Evolutionary conservation across 2,329 filamentous ascomycete species (phyloP).

Genomic region (Proliferodiscus dingleyae): DNA sequence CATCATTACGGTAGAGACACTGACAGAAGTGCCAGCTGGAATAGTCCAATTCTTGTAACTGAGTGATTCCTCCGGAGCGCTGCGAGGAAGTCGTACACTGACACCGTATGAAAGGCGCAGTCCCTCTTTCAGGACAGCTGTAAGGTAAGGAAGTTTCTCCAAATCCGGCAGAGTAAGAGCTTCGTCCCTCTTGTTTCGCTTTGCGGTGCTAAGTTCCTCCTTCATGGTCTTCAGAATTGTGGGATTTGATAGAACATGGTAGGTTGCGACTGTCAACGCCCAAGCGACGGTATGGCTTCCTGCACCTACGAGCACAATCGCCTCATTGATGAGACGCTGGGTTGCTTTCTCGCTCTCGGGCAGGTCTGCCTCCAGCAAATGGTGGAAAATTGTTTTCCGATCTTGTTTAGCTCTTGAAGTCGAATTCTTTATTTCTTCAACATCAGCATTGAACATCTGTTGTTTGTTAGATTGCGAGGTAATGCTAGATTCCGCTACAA

Average conservation of each 20-base stretch:
- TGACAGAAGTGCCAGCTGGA: slow-evolving; percentile 33
- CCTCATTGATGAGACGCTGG: slow-evolving; percentile 31
- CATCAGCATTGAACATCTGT: not conserved
- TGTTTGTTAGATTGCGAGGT: not conserved
- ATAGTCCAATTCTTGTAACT: slow-evolving; percentile 14
- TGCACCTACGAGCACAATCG: slow-evolving; percentile 29
- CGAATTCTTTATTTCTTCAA: not conserved
- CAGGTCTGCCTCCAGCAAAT: slow-evolving; percentile 23
- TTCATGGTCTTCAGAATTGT: slow-evolving; percentile 27
- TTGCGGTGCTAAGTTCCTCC: slow-evolving; percentile 29
- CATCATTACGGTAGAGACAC: slow-evolving; percentile 34
- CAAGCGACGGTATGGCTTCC: slow-evolving; percentile 35
- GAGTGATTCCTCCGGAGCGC: slow-evolving; percentile 21
- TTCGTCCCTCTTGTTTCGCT: slow-evolving; percentile 6
- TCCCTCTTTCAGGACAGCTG: slow-evolving; percentile 29
- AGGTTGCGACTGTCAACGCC: slow-evolving; percentile 31
- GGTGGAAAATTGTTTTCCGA: slow-evolving; percentile 21
- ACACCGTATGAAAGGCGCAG: slow-evolving; percentile 30
- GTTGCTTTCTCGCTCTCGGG: slow-evolving; percentile 32
- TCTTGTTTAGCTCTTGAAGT: slow-evolving; percentile 16
- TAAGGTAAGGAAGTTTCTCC: slow-evolving; percentile 28
- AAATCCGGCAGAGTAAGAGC: slow-evolving; percentile 11
- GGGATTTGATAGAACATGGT: slow-evolving; percentile 32
- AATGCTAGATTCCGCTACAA: not conserved
- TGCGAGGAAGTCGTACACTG: slow-evolving; percentile 26